Base-by-base conservation (phyloP, 345 rosid genomes). In the Isatis tinctoria region DNA sequence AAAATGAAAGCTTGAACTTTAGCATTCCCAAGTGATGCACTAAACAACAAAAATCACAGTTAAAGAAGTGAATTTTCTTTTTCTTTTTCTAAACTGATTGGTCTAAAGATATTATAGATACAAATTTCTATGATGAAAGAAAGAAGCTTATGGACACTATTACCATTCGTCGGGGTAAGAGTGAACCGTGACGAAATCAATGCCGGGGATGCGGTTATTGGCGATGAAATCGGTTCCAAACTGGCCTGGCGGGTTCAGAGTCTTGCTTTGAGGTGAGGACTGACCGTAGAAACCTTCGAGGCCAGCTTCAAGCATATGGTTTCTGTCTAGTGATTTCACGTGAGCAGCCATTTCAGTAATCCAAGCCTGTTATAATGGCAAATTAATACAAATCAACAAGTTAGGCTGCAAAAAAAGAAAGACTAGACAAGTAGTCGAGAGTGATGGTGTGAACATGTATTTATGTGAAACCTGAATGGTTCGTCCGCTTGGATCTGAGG, bases 141-240 rank as follows among this genome's bases (percentile, higher is more conserved):
- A 35, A 35, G 14, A 26, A 44, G 69, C 53, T 13, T 3, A 37
- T n/a, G 44, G 22, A 53, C 10, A 64, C 8, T 47, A 47, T 18
- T 83, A 91, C 98, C 99, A 95, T 85, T 91, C 97, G 69, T 95
- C 99, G 0, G 99, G 99, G 69, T 95, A 90, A 4, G 96, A 76
- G 78, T 95, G 99, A 72, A 81, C 89, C 0, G 97, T 86, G 26
- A 88, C 98, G 51, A 94, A 90, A 78, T 94, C 98, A 71, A 94
- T 87, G 70, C 83, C 91, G 0, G 85, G 88, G 57, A 90, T 79
- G 6, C 73, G 87, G 78, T 92, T 92, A 62, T 94, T 90, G 24
- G 90, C 88, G 24, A 91, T 86, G 80, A 91, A 94, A 74, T 94
- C 98, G 1, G 98, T 92, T 56, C 98, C 97, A 8, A 83, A 72